Base-by-base conservation (phyloP, 257 asterid species). In the Capsicum rhomboideum region DNA sequence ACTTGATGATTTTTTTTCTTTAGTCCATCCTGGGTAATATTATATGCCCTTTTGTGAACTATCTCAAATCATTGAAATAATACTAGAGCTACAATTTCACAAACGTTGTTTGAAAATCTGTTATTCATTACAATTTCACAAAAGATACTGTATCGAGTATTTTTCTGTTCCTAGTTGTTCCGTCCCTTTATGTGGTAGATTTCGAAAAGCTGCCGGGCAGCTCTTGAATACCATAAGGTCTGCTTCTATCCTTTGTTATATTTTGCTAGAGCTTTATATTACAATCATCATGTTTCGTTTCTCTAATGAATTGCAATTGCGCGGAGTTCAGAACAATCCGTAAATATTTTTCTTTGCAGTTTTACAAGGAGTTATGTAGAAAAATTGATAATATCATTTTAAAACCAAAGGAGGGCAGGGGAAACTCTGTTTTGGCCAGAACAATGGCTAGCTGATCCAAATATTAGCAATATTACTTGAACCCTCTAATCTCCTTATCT, bases 221-320 rank as follows among this genome's bases (percentile, higher is more conserved):
- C 98, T 66, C 92, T 96, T 80, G 98, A 96, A 86, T 96, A 94
- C 88, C 98, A 96, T 86, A 92, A 91, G 97, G 98, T 94, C 46
- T 54, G 87, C 78, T 83, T 83, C 61, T 53, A 66, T 86, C 46
- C 29, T 49, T 83, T 46, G 18, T 85, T 74, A 49, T n/a, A 63
- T 21, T 50, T 14, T 23, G 23, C n/a, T 37, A 75, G 20, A 64
- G 31, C 63, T 31, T 21, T 26, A 20, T 44, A 23, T 16, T 42
- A 66, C 46, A 66, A 14, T 66, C 75, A 31, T 16, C 10, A 67
- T 8, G 20, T 63, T 63, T 63, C 12, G 42, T 26, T 63, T 74
- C 10, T 74, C 56, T 34, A 34, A 34, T 34, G n/a, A 21, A 74
- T 46, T 37, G n/a, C n/a, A 74, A 52, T 21, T 74, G 80, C 81